Conservation (phyloP, 2,329 filamentous ascomycete genomes). For the Boeremia lycopersici region DNA sequence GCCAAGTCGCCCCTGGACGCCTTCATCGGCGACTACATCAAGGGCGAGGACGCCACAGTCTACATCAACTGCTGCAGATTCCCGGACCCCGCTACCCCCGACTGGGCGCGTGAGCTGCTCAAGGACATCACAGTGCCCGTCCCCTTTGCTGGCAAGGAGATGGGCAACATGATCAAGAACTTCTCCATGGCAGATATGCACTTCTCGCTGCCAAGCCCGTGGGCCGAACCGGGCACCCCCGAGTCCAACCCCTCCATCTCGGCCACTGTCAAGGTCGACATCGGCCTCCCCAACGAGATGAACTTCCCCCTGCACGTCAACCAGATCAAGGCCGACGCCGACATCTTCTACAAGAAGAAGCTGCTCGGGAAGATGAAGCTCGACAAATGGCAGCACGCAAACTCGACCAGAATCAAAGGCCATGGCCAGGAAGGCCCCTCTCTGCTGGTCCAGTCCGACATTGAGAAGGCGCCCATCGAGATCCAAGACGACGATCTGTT, state of each 20-base stretch:
- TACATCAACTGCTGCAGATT: conserved; percentile 80
- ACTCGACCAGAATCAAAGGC: conserved; percentile 72
- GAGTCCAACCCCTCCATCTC: conserved; percentile 79
- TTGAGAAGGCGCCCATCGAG: conserved; percentile 79
- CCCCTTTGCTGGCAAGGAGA: conserved; percentile 79
- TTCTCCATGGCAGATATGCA: conserved; percentile 86
- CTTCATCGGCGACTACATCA: conserved; percentile 80
- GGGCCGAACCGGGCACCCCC: conserved; percentile 75
- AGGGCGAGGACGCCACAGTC: conserved; percentile 77
- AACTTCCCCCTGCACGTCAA: conserved; percentile 83
- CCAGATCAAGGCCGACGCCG: conserved; percentile 74
- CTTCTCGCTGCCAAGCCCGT: conserved; percentile 81
- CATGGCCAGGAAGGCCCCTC: conserved; percentile 63
- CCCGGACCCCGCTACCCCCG: conserved; percentile 70
- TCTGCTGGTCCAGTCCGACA: conserved; percentile 75
- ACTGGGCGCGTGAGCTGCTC: conserved; percentile 82
- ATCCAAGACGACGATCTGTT: conserved; percentile 83
- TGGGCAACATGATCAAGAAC: conserved; percentile 84
- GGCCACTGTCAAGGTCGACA: conserved; percentile 78
- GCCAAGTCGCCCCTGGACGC: conserved; percentile 82
- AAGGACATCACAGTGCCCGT: conserved; percentile 82
- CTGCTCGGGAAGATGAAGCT: conserved; percentile 84
- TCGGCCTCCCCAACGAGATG: conserved; percentile 81
- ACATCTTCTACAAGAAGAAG: conserved; percentile 77
- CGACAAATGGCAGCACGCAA: conserved; percentile 80